Conservation (phyloP, 169 alveolate genomes). For the Prorocentrum cordatum region DNA sequence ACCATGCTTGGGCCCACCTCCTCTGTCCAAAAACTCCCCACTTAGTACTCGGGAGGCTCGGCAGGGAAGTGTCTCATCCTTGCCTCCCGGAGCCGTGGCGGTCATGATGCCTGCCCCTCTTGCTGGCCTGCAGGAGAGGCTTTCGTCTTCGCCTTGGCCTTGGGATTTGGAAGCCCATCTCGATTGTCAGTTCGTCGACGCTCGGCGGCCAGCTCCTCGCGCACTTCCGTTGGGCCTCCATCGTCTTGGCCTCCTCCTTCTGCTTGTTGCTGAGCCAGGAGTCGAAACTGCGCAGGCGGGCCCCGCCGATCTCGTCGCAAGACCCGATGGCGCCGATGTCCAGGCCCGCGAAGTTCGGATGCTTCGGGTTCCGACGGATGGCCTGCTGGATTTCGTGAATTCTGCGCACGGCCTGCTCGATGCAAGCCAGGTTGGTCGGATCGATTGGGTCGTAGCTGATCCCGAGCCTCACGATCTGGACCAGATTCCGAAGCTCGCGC, state of each 20-base stretch:
- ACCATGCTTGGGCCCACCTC: no score
- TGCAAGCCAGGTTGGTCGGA: not conserved
- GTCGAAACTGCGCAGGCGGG: not conserved
- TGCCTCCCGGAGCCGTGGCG: no score
- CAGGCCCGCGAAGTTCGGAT: constrained; percentile 23
- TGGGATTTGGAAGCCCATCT: no score
- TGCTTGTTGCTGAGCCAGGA: constrained; percentile 7
- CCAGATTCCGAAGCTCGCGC: not conserved
- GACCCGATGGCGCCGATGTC: not conserved
- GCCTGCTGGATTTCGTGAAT: not conserved
- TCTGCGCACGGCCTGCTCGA: constrained; percentile 3
- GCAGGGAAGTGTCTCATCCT: no score
- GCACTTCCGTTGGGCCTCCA: not conserved
- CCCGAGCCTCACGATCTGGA: not conserved
- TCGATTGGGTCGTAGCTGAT: constrained; percentile 10
- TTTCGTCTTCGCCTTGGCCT: no score
- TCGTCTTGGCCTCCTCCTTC: constrained; percentile 13
- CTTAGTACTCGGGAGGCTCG: no score
- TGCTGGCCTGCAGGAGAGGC: no score
- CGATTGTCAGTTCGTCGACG: not conserved
- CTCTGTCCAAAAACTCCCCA: no score
- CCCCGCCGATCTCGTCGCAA: constrained; percentile 12
- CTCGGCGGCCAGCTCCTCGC: not conserved
- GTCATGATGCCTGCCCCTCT: no score
- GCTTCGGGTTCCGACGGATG: constrained; percentile 18